These are phyloP conservation scores for Acacia acuminata DNA, from an alignment of 306 rosid species.

Conservation along the genomic window DNA sequence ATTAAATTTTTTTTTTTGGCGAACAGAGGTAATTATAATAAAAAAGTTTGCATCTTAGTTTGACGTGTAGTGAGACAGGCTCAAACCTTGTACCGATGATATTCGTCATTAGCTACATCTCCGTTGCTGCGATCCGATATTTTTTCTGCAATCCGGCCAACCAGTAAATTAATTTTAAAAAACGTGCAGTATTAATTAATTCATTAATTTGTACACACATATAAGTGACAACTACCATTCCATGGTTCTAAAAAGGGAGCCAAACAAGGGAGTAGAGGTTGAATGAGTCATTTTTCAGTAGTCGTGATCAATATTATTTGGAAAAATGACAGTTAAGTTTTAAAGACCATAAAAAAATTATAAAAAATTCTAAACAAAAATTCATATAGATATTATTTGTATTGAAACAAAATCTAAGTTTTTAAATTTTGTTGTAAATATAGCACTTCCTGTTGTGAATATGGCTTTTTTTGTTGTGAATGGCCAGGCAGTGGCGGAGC, in stretches of 20 bases:
- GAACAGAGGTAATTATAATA: no score
- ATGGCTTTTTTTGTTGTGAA: no score
- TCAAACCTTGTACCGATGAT: constrained; percentile 50
- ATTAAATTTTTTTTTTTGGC: no score
- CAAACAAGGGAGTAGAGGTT: not conserved
- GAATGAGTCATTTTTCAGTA: not conserved
- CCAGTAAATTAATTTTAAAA: not conserved
- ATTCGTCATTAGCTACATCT: constrained; percentile 45
- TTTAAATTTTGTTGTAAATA: no score
- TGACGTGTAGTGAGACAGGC: not conserved
- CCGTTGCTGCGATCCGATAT: constrained; percentile 48
- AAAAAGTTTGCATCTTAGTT: not conserved
- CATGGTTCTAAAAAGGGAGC: not conserved
- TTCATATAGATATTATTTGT: no score
- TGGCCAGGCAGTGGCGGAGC: no score
- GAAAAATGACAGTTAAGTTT: no score
- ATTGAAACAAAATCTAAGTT: no score
- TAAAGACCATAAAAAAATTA: no score
- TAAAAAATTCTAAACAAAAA: no score
- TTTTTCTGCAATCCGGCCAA: constrained; percentile 33
- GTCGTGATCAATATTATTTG: no score
- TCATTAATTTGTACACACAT: not conserved
- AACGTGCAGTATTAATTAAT: not conserved
- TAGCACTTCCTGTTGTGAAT: no score
- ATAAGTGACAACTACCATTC: not conserved